Base-by-base conservation (phyloP, 768 basidiomycete species). In the Suillus lakei region DNA sequence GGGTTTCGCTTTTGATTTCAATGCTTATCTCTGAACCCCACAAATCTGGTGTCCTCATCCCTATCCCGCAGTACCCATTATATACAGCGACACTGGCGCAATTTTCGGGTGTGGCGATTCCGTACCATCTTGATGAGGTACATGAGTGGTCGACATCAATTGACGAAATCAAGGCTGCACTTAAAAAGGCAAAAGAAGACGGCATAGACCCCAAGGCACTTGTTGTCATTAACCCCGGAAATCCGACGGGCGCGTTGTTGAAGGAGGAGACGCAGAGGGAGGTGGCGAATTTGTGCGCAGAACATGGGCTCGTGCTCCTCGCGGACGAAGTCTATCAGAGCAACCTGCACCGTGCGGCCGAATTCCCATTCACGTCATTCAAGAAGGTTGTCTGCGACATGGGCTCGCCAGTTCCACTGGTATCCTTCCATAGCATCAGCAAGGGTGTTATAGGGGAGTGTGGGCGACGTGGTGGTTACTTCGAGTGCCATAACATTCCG, bases 251-350 rank as follows among this genome's bases (percentile, higher is more conserved):
- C 48, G 87, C 91, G 5, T 84, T 97, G 60, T 86, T 99, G 13
- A 85, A 89, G 68, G 82, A 86, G 64, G 68, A 77, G 34, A 92
- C 91, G 26, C 92, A 95, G 83, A 80, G 84, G 64, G 80, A 85
- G 58, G 85, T 99, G 64, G 88, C 98, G n/a, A 79, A 87, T 32
- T 78, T 99, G 12, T 97, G 95, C 79, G 92, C 96, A 74, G 83
- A 91, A 69, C 82, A 98, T 79, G 82, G 83, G 8, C 88, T 99
- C 64, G 91, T 97, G 26, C 87, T 99, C 60, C 86, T 99, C 68
- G 97, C 97, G 0, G 97, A 99, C 77, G 97, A 99, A 77, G 97
- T 99, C n/a, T 98, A 99, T 84, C 97, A 99, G 79, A 81, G 81
- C 70, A 99, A 99, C 82, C 85, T 99, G 51, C 96, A 96, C 81